Conservation (phyloP, 2,329 filamentous ascomycete genomes). For the Epicoccum nigrum region DNA sequence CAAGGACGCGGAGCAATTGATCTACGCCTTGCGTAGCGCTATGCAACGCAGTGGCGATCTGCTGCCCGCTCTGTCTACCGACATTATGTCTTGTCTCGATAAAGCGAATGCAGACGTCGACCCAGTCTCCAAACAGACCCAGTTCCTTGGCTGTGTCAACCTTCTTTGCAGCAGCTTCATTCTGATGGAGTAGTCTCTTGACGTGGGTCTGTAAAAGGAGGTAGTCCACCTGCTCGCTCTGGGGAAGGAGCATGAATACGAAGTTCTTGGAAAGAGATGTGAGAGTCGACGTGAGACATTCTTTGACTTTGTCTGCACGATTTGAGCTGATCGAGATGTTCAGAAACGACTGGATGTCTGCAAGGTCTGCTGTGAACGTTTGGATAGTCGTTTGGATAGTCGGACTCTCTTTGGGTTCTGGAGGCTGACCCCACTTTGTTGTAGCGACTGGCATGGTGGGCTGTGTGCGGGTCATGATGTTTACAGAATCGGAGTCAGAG, state of each 20-base stretch:
- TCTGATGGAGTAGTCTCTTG: constrained; percentile 2
- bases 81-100: constrained; percentile 8
- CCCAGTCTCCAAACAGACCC: constrained; percentile 2
- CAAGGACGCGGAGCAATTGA: neutral
- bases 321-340: neutral
- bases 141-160: neutral
- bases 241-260: neutral
- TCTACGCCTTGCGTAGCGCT: neutral
- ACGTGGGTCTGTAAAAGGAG: constrained; percentile 6
- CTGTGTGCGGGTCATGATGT: constrained; percentile 4
- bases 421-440: neutral
- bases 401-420: constrained; percentile 1
- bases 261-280: neutral
- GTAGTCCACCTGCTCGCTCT: constrained; percentile 4
- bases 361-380: constrained; percentile 6
- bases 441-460: neutral
- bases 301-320: constrained; percentile 1
- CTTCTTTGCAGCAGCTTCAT: neutral
- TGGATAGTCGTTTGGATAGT: constrained; percentile 4
- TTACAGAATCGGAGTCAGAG: neutral
- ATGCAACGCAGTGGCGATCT: constrained; percentile 5
- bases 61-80: constrained; percentile 3
- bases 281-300: constrained; percentile 2
- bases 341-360: constrained; percentile 6
- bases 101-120: neutral